phyloP scores from a whole-genome alignment of 371 early-diverging fungal genomes.

The Mucor piriformis region DNA sequence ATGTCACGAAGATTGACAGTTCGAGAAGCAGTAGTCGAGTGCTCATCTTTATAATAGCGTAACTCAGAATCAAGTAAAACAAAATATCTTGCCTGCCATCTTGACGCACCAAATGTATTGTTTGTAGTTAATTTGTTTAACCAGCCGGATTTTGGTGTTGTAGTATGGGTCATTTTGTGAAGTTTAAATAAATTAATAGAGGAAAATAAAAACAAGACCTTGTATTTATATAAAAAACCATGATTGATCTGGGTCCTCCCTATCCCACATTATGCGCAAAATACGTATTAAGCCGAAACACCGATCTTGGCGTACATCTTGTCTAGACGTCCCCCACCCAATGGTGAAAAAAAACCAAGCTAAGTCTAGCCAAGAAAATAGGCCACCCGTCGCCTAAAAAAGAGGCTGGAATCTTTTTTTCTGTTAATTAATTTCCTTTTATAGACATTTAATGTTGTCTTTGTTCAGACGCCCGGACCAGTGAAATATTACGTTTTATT shows the following conservation, averaged over 20 bases:
- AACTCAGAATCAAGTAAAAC: constrained; percentile 43
- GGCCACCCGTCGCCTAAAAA: too few species aligned
- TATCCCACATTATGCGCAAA: neutral
- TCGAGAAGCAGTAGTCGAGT: constrained; percentile 26
- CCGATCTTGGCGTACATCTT: constrained; percentile 9
- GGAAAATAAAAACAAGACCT: neutral
- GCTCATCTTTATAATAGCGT: constrained; percentile 44
- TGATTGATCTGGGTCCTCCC: constrained; percentile 4
- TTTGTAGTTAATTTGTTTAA: constrained; percentile 25
- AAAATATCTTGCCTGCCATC: constrained; percentile 45
- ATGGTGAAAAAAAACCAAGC: too few species aligned
- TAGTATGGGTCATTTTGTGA: neutral
- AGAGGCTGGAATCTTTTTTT: neutral
- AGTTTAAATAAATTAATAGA: constrained; percentile 1
- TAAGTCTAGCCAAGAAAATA: too few species aligned
- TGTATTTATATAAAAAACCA: neutral
- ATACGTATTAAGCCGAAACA: neutral
- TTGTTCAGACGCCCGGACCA: too few species aligned
- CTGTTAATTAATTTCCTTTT: neutral
- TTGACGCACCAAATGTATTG: constrained; percentile 26
- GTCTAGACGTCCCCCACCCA: neutral
- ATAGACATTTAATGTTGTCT: neutral
- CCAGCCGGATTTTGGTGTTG: constrained; percentile 27
- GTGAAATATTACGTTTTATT: too few species aligned
- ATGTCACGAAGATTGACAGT: constrained; percentile 30